Percentiles rank a stretch among this genome's conserved stretches.
These are phyloP conservation scores for Barnettozyma botsteinii DNA, from an alignment of 805 yeast species.

Conservation along the genomic window DNA sequence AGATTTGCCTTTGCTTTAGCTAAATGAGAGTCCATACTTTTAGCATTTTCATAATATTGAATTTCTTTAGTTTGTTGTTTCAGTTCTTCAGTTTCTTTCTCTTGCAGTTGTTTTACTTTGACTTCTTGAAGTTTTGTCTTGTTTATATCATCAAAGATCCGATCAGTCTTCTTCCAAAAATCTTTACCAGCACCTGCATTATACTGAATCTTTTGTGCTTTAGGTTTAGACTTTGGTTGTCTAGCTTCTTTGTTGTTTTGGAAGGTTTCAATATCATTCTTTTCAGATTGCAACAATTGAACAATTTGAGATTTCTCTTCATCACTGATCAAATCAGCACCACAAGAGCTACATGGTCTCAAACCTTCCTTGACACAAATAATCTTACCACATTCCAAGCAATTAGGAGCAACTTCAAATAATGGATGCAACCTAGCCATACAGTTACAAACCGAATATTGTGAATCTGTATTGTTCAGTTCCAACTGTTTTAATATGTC, in stretches of 20 bases:
- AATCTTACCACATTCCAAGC: constrained; percentile 89
- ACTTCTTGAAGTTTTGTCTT: constrained; percentile 30
- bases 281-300: constrained; percentile 48
- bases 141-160: constrained; percentile 43
- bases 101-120: constrained; percentile 35
- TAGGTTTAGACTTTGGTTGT: constrained; percentile 28
- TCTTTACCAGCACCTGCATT: constrained; percentile 59
- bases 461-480: constrained; percentile 22
- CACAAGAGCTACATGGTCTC: constrained; percentile 86
- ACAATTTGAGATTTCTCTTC: constrained; percentile 59
- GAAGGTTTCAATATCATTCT: constrained; percentile 34
- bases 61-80: constrained; percentile 38
- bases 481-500: constrained; percentile 53
- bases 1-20: constrained; percentile 66
- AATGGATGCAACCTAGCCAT: constrained; percentile 86
- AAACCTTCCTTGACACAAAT: constrained; percentile 87
- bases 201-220: constrained; percentile 45
- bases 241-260: constrained; percentile 14
- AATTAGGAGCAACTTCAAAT: constrained; percentile 87
- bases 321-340: constrained; percentile 52
- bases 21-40: constrained; percentile 50
- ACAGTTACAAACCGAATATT: constrained; percentile 56
- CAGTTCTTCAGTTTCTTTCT: constrained; percentile 35
- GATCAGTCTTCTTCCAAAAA: constrained; percentile 63
- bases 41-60: constrained; percentile 36